These are phyloP conservation scores for Jacaranda mimosifolia DNA, from an alignment of 257 asterid species.

Conservation along the genomic window DNA sequence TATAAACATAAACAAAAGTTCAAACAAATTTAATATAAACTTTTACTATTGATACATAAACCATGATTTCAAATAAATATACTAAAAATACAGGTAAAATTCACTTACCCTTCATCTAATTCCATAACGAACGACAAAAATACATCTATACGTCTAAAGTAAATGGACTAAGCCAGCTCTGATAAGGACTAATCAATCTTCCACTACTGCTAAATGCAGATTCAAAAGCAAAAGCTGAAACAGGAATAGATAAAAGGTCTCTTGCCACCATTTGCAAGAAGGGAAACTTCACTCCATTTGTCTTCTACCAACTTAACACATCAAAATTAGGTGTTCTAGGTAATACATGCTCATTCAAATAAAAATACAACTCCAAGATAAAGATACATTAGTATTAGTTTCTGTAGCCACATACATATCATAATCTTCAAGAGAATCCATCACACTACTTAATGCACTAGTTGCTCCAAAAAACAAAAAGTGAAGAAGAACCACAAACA, in stretches of 20 bases:
- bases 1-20: too few relatives aligned
- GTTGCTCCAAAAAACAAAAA: not conserved
- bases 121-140: not conserved
- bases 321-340: not conserved
- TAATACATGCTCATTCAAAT: not conserved
- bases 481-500: not conserved
- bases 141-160: not conserved
- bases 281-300: not conserved
- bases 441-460: not conserved
- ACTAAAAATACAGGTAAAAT: too few relatives aligned
- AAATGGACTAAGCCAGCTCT: not conserved
- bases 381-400: not conserved
- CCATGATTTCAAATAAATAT: too few relatives aligned
- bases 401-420: not conserved
- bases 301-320: not conserved
- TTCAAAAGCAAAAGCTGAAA: not conserved
- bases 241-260: not conserved
- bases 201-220: not conserved
- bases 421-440: not conserved
- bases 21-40: too few relatives aligned
- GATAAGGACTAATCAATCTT: not conserved
- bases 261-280: not conserved
- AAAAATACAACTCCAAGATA: not conserved
- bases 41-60: too few relatives aligned
- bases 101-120: not conserved